Base-by-base conservation (phyloP, 352 stramenopile species). In the Phytophthora sp. region DNA sequence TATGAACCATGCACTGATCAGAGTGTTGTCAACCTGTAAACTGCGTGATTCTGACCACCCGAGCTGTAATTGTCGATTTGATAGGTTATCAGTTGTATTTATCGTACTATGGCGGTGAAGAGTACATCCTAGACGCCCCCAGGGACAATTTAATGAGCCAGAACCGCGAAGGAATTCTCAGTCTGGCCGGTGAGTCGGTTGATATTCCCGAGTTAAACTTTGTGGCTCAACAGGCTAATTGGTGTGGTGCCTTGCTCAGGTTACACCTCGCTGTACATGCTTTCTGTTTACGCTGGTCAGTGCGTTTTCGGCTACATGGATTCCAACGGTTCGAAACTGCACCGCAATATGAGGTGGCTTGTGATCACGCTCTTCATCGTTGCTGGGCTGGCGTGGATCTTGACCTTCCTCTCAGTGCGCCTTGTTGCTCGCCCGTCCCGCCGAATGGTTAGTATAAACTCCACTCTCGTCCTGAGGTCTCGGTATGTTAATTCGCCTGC, bases 81-180 rank as follows among this genome's bases (percentile, higher is more conserved):
- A 33, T 80, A 90, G 77, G 73, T 3, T 82, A 91, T 6, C 96
- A 99, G 76, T 67, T 98, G 52, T 84, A 93, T 13, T 74, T 90
- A 24, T 87, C 96, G 1, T 79, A 83, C 5, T 86, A 79, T 31
- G 76, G 69, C 42, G 87, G 86, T 26, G 82, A 92, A 71, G 77
- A 89, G 12, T 94, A 93, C 65, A 89, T 97, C 26, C 57, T 93
- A 11, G 58, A 93, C 45, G 79, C 84, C 1, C 77, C 84, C 12
- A 84, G 88, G 3, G 71, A 86, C 44, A 79, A 85, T 52, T 74
- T 98, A 27, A 91, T 98, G 62, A 82, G 71, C 33, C 90, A 96
- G 45, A 99, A 99, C 77, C 94, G 96, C 49, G 97, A 99, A 83
- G 97, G 97, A 31, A 94, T 99, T 41, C 73, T 98, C 4, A 98